Base-by-base conservation (phyloP, 2,329 filamentous ascomycete genomes). In the Xylariaceae sp. region DNA sequence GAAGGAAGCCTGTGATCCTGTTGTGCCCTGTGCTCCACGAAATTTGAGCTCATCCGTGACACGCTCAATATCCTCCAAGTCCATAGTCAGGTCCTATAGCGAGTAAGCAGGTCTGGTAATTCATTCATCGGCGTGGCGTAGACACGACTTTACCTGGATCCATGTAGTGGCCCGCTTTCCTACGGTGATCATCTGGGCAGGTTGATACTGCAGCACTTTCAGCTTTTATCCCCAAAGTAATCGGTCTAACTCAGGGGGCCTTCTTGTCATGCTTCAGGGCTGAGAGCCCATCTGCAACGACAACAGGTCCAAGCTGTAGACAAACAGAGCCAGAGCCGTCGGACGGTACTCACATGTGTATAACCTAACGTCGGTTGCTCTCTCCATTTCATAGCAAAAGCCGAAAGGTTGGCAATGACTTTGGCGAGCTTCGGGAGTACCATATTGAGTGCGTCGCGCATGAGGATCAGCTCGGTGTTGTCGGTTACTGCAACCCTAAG, bases 1-100 rank as follows among this genome's bases (percentile, higher is more conserved):
- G 67, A 88, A 89, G 3, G 75, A 81, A 1, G 85, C 87, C 59
- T 92, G 84, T 1, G 82, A 86, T 33, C 83, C 77, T 0, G 83
- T 89, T 17, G 82, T 54, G 31, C 52, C 52, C 37, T 55, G 51
- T 10, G 50, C 51, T 31, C 52, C 53, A 37, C 87, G 79, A 68
- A 93, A 90, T 39, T 72, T 68, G 29, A 94, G 72, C 23, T 78
- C 75, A 11, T 72, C 64, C 21, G 80, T 75, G 5, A 77, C 81
- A 27, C 71, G 65, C 63, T 89, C 80, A 26, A 94, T 70, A 49
- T 79, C 77, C 38, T 79, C 67, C 32, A 94, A 68, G 48, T 93
- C 87, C 61, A 88, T 77, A 40, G 84, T n/a, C n/a, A n/a, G n/a
- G n/a, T n/a, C n/a, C n/a, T n/a, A n/a, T n/a, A n/a, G n/a, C n/a